Conservation (phyloP, 495 filamentous ascomycete genomes). For the Pseudomonodictys pantanalensis region DNA sequence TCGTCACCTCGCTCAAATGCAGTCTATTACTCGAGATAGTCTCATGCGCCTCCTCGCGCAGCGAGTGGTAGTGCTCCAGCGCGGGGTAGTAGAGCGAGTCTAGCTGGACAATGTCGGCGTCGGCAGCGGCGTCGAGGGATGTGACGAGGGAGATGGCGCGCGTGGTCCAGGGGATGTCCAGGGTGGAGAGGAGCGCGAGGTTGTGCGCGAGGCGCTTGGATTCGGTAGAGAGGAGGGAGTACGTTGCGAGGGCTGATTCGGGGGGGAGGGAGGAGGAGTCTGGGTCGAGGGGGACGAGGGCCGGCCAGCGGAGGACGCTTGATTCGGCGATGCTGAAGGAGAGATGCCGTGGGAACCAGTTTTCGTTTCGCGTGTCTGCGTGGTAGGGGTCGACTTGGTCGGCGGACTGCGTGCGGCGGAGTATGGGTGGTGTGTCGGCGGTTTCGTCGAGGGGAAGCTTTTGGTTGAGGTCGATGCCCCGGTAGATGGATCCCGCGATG, state of each 20-base stretch:
- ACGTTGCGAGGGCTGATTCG: conserved; percentile 42
- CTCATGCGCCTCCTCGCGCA: conserved; percentile 64
- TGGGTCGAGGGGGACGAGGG: conserved; percentile 42
- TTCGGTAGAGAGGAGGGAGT: conserved; percentile 54
- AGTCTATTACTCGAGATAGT: conserved; percentile 64
- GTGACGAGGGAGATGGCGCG: conserved; percentile 61
- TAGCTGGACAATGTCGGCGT: conserved; percentile 62
- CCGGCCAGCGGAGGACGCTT: conserved; percentile 71
- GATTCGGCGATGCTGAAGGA: conserved; percentile 91
- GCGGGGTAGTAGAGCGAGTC: conserved; percentile 66
- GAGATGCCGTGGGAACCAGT: conserved; percentile 72
- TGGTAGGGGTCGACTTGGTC: conserved; percentile 40
- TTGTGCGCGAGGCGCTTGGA: conserved; percentile 55
- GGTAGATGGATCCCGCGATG: conserved; percentile 38
- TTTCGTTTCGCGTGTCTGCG: conserved; percentile 48
- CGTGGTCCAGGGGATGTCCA: conserved; percentile 64
- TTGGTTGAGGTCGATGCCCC: conserved; percentile 36
- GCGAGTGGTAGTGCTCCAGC: conserved; percentile 58
- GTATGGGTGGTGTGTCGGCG: conserved; percentile 29
- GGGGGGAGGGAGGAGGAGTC: conserved; percentile 24
- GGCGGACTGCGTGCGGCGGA: conserved; percentile 49
- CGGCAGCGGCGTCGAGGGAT: conserved; percentile 58
- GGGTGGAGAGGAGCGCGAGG: conserved; percentile 49
- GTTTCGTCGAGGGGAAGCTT: conserved; percentile 30
- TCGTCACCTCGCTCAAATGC: conserved; percentile 67